Percentiles rank a stretch among this genome's conserved stretches.
Conservation (phyloP, 2,329 filamentous ascomycete genomes). For the Fusarium nygamai region DNA sequence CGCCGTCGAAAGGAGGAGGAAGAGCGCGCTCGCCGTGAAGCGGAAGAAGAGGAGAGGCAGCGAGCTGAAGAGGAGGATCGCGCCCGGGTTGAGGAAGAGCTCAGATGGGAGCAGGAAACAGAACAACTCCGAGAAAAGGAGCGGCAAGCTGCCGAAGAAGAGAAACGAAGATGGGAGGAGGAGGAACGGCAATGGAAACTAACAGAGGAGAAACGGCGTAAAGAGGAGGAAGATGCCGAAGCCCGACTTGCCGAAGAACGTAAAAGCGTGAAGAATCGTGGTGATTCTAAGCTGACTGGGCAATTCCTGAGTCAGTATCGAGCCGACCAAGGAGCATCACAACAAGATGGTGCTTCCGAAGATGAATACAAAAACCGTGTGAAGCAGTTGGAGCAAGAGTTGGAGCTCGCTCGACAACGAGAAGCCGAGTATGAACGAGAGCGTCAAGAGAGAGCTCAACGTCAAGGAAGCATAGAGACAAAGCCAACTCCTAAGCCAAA, state of each 20-base stretch:
- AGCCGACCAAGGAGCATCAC: slow-evolving; percentile 63
- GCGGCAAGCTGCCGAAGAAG: slow-evolving; percentile 69
- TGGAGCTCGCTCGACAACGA: slow-evolving; percentile 69
- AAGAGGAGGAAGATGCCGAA: slow-evolving; percentile 79
- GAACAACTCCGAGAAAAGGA: slow-evolving; percentile 68
- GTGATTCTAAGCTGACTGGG: slow-evolving; percentile 77
- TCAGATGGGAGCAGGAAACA: slow-evolving; percentile 73
- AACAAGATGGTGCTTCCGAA: slow-evolving; percentile 46
- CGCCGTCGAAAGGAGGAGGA: slow-evolving; percentile 69
- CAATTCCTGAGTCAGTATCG: slow-evolving; percentile 91
- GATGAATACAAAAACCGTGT: slow-evolving; percentile 73
- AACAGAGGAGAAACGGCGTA: slow-evolving; percentile 76
- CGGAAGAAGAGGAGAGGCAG: slow-evolving; percentile 62
- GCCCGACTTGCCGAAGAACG: slow-evolving; percentile 74
- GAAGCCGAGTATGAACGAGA: slow-evolving; percentile 70
- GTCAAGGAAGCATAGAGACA: slow-evolving; percentile 7
- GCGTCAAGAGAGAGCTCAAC: slow-evolving; percentile 60
- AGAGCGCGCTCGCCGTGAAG: slow-evolving; percentile 65
- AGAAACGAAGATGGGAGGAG: slow-evolving; percentile 80
- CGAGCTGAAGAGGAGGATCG: slow-evolving; percentile 71
- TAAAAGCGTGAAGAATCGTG: slow-evolving; percentile 67
- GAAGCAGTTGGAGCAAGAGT: slow-evolving; percentile 80
- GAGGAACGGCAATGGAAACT: slow-evolving; percentile 80
- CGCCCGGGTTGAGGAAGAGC: slow-evolving; percentile 70
- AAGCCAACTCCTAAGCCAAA: slow-evolving; percentile 38